phyloP scores from a whole-genome alignment of 1,284 basidiomycete genomes.

The Meripilus lineatus region DNA sequence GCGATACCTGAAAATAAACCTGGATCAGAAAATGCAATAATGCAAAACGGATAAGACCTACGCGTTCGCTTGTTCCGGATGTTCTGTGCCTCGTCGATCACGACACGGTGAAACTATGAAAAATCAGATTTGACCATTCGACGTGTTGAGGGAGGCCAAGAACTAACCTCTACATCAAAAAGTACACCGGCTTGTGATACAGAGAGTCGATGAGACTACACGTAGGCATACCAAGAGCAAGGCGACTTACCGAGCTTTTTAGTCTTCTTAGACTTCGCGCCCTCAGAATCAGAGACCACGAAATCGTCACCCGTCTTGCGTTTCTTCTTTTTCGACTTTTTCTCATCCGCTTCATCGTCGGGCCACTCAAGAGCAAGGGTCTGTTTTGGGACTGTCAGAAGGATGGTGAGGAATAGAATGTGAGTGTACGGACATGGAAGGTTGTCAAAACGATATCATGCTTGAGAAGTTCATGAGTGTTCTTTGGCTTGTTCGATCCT shows the following conservation, averaged over 20 bases:
- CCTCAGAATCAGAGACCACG: slow-evolving; percentile 36
- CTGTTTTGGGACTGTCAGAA: slow-evolving; percentile 26
- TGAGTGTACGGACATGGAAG: slow-evolving; percentile 33
- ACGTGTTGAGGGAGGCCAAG: slow-evolving; percentile 1
- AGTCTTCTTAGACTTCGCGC: slow-evolving; percentile 20
- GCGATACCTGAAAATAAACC: slow-evolving; percentile 33
- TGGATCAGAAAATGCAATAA: slow-evolving; percentile 5
- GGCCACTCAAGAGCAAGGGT: slow-evolving; percentile 56
- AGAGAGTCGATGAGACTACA: slow-evolving; percentile 4
- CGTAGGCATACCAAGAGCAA: not conserved
- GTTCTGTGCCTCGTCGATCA: slow-evolving; percentile 53
- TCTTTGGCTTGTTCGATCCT: slow-evolving; percentile 34
- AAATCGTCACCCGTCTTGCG: slow-evolving; percentile 33
- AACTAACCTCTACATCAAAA: slow-evolving; percentile 41
- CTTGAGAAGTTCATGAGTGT: slow-evolving; percentile 37
- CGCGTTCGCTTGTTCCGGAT: slow-evolving; percentile 47
- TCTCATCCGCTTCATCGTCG: slow-evolving; percentile 43
- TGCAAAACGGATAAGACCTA: not conserved
- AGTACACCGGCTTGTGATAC: slow-evolving; percentile 34
- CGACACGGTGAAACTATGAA: slow-evolving; percentile 43
- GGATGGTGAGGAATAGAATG: no score
- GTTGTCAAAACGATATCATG: slow-evolving; percentile 59
- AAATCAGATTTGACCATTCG: slow-evolving; percentile 1
- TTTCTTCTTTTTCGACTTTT: slow-evolving; percentile 31
- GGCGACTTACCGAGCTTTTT: slow-evolving; percentile 26